phyloP scores from a whole-genome alignment of 2,329 filamentous ascomycete genomes.

The Purpureocillium takamizusanense region DNA sequence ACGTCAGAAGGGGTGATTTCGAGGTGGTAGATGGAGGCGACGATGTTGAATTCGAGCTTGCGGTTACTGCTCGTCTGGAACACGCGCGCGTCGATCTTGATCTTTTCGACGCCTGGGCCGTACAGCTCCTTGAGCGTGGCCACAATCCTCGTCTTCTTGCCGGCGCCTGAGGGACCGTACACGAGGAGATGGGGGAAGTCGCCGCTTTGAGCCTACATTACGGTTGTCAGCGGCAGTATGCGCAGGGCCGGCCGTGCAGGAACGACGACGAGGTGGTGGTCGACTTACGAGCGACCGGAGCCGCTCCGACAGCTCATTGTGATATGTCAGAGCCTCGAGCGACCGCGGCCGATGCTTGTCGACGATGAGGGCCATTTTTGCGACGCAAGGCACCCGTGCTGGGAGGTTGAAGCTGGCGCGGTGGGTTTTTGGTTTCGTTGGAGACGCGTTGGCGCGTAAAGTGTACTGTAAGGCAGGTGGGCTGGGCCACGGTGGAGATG shows the following conservation, averaged over 20 bases:
- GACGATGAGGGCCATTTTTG: constrained; percentile 57
- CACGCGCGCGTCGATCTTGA: constrained; percentile 95
- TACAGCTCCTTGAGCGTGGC: constrained; percentile 93
- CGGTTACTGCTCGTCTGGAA: constrained; percentile 94
- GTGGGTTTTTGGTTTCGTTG: constrained; percentile 14
- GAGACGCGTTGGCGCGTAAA: constrained; percentile 7
- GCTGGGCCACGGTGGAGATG: background rate
- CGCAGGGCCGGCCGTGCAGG: background rate
- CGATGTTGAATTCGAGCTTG: constrained; percentile 99
- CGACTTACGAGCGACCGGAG: constrained; percentile 69
- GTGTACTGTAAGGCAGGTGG: background rate
- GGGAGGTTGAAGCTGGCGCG: constrained; percentile 8
- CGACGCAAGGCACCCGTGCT: constrained; percentile 6
- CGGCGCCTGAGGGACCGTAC: constrained; percentile 91
- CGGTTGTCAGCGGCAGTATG: no score
- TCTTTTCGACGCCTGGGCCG: constrained; percentile 96
- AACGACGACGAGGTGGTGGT: background rate
- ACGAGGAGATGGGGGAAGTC: constrained; percentile 97
- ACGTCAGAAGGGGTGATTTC: constrained; percentile 98
- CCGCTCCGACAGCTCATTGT: constrained; percentile 77
- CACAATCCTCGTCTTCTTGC: constrained; percentile 95
- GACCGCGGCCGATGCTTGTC: constrained; percentile 66
- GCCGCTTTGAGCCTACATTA: constrained; percentile 77
- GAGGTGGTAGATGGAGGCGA: constrained; percentile 92
- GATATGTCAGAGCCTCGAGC: constrained; percentile 75